A percentile compares a stretch with the other conserved stretches of the same genome.
phyloP scores from a whole-genome alignment of 2,329 filamentous ascomycete species.

The Arthroderma sp. region DNA sequence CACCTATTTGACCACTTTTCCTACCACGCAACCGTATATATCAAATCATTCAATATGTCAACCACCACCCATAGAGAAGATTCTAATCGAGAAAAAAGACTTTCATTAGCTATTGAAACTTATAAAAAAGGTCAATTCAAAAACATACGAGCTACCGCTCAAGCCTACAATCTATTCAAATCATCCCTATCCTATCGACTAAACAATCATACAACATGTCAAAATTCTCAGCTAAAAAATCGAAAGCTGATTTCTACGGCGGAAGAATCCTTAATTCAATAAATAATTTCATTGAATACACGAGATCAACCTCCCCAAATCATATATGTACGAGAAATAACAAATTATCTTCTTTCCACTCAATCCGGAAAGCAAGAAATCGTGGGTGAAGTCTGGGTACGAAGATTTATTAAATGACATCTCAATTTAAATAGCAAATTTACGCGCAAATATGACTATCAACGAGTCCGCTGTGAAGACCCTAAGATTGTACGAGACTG shows the following conservation, averaged over 20 bases:
- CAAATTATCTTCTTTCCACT: not conserved
- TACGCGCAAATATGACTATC: not conserved
- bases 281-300: not conserved
- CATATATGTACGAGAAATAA: not conserved
- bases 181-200: not conserved
- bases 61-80: not conserved
- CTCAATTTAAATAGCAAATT: not conserved
- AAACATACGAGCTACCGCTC: not conserved
- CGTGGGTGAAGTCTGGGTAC: no score
- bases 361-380: not conserved
- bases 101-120: not conserved
- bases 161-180: not conserved
- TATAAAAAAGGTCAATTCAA: not conserved
- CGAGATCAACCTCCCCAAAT: not conserved
- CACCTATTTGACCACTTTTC: not conserved
- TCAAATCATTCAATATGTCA: not conserved
- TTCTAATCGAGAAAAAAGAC: not conserved
- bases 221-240: not conserved
- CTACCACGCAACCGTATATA: no score
- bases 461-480: not conserved
- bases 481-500: not conserved
- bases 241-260: not conserved
- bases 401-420: not conserved
- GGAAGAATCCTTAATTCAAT: not conserved
- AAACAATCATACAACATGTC: no score